Base-by-base conservation (phyloP, 2,329 filamentous ascomycete genomes). In the Fusarium mexicanum region DNA sequence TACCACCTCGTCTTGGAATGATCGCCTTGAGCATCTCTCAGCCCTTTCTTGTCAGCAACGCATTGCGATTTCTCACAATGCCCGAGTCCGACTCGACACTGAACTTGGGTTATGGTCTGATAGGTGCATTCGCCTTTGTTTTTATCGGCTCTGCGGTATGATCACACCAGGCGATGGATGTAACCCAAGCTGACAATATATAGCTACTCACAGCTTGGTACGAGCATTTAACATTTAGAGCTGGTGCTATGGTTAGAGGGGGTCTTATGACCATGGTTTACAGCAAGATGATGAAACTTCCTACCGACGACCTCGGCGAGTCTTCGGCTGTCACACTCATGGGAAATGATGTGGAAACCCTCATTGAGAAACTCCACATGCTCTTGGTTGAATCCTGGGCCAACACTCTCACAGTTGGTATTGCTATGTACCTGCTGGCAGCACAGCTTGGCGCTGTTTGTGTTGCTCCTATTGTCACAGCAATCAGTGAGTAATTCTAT, bases 371-470 rank as follows among this genome's bases (percentile, higher is more conserved):
- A 13, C 66, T 79, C 2, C 77, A 80, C 41, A 41, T 73, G 26
- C 62, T 83, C 17, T 61, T 81, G 12, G 71, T 82, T 14, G 80
- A 83, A 44, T 77, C 72, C 4, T 83, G 79, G 78, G 79, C 80
- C 3, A 81, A 81, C 10, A 68, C 74, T 2, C 59, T 82, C 16
- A 80, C 79, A 2, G 79, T 82, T 1, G 77, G 62, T 1, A 78
- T 82, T 47, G 76, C 80, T 7, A 77, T 81, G 47, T 82, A 76
- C 70, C 64, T 82, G 66, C 58, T 82, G 35, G 71, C 76, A 24
- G 73, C 71, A 18, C 81, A 82, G n/a, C 76, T 82, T 8, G 80
- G 81, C 2, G 78, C 77, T 29, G 81, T 82, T 17, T 81, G 79
- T 26, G 73, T 81, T 24, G 80, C 78, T 1, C 81, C 81, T 2